Base-by-base conservation (phyloP, 2,329 filamentous ascomycete genomes). In the Fusarium pseudoanthophilum region DNA sequence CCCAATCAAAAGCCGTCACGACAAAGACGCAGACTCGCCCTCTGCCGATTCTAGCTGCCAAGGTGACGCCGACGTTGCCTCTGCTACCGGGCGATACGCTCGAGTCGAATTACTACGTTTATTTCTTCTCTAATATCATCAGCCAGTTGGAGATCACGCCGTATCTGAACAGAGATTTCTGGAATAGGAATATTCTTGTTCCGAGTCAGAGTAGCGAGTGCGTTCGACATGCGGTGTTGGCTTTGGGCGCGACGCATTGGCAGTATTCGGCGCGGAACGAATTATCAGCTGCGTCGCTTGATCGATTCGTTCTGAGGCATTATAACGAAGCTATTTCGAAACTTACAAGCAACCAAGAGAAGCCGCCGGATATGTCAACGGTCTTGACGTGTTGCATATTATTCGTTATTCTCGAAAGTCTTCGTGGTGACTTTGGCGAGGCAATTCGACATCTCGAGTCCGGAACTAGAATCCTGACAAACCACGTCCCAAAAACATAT, bases 381-480 rank as follows among this genome's bases (percentile, higher is more conserved):
- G 42, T 52, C 20, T 4, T 67, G 18, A 67, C 62, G 1, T 67
- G 64, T 7, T 67, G 64, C 16, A 26, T 67, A 5, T 32, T 67
- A 2, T 67, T 67, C 26, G 45, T 67, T 4, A 40, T 67, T 11
- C 24, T 67, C 0, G 64, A 67, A 7, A 67, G 64, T 43, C 64
- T 67, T 3, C 62, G 64, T 1, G 64, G 64, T 3, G 52, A 67
- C 4, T 67, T 67, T 16, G 30, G 30, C 16, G 64, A 67, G n/a
- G 64, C 64, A 30, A 8, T 67, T 21, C 51, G 52, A 13, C 64
- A 67, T n/a, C 64, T 67, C 3, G 64, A 67, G 28, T 52, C 64
- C 1, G 64, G 64, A 1, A 60, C 49, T 11, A 60, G 40, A 11
- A 67, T 67, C 10, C 39, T 67, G 1, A 26, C 64, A 3, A 67